phyloP scores from a whole-genome alignment of 176 grass and related monocot genomes.

The Cenchrus fungigraminus region DNA sequence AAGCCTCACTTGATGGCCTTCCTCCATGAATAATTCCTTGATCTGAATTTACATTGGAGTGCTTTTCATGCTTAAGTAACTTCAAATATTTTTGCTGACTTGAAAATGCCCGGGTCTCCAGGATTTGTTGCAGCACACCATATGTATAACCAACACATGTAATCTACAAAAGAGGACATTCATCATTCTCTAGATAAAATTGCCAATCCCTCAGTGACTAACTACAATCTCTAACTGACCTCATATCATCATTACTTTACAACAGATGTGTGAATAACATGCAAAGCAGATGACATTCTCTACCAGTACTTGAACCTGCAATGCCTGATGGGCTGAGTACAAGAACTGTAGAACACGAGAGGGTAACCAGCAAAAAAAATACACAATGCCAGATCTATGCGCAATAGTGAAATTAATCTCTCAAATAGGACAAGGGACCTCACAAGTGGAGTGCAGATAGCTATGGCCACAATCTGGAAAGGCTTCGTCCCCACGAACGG shows the following conservation, averaged over 20 bases:
- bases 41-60: slow-evolving; percentile 37
- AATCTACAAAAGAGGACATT: slow-evolving; percentile 55
- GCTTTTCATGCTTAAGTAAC: slow-evolving; percentile 50
- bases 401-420: neutral
- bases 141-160: slow-evolving; percentile 72
- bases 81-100: slow-evolving; percentile 53
- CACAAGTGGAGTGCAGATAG: slow-evolving; percentile 88
- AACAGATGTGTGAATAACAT: neutral
- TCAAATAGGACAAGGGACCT: slow-evolving; percentile 21
- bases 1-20: slow-evolving; percentile 41
- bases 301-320: neutral
- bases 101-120: slow-evolving; percentile 84
- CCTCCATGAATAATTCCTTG: slow-evolving; percentile 52
- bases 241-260: neutral
- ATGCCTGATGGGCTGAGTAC: neutral
- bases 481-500: slow-evolving; percentile 77
- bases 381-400: slow-evolving; percentile 33
- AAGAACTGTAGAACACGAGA: neutral
- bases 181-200: slow-evolving; percentile 5
- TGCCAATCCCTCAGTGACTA: neutral
- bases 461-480: slow-evolving; percentile 68
- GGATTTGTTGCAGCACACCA: slow-evolving; percentile 95
- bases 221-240: neutral
- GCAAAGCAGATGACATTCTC: slow-evolving; percentile 13
- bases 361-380: neutral